These are phyloP conservation scores for Penicillium sp. DNA, from an alignment of 2,329 filamentous ascomycete genomes.

Conservation along the genomic window DNA sequence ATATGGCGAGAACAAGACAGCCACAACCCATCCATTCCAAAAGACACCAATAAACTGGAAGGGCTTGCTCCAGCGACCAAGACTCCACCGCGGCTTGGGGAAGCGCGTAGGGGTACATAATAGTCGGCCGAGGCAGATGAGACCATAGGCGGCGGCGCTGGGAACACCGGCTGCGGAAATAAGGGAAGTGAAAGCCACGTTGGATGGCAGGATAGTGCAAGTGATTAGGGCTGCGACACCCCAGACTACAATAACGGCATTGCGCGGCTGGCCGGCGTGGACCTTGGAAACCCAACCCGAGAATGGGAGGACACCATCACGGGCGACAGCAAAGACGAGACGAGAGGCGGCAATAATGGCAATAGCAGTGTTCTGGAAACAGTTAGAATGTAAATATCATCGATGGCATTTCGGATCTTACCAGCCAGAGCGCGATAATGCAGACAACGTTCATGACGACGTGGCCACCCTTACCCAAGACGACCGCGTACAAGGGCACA, in stretches of 20 bases:
- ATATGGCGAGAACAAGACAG: slow-evolving; percentile 50
- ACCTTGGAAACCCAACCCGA: slow-evolving; percentile 59
- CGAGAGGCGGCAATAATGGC: slow-evolving; percentile 60
- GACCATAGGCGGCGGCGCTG: slow-evolving; percentile 53
- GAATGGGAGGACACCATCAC: slow-evolving; percentile 60
- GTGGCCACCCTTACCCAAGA: slow-evolving; percentile 57
- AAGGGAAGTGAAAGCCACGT: slow-evolving; percentile 55
- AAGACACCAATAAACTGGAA: slow-evolving; percentile 51
- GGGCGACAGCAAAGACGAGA: slow-evolving; percentile 44
- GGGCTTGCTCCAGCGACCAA: slow-evolving; percentile 48
- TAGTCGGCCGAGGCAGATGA: slow-evolving; percentile 52
- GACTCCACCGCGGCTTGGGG: slow-evolving; percentile 41
- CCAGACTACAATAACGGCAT: slow-evolving; percentile 61
- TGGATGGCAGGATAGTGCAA: slow-evolving; percentile 59
- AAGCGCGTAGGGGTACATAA: slow-evolving; percentile 47
- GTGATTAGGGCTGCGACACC: slow-evolving; percentile 54
- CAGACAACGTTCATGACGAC: slow-evolving; percentile 62
- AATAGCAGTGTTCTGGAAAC: slow-evolving; percentile 55
- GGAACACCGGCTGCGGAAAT: slow-evolving; percentile 55
- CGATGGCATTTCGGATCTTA: slow-evolving; percentile 2
- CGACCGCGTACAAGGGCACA: slow-evolving; percentile 57
- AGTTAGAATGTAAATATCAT: background rate
- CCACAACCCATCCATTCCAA: slow-evolving; percentile 54
- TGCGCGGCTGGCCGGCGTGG: slow-evolving; percentile 57
- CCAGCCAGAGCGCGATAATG: slow-evolving; percentile 23